Percentiles rank a stretch among this genome's conserved stretches.
Evolutionary conservation across 1,284 basidiomycete genomes (phyloP).

Genomic region (Melampsora abietis-canadensis): DNA sequence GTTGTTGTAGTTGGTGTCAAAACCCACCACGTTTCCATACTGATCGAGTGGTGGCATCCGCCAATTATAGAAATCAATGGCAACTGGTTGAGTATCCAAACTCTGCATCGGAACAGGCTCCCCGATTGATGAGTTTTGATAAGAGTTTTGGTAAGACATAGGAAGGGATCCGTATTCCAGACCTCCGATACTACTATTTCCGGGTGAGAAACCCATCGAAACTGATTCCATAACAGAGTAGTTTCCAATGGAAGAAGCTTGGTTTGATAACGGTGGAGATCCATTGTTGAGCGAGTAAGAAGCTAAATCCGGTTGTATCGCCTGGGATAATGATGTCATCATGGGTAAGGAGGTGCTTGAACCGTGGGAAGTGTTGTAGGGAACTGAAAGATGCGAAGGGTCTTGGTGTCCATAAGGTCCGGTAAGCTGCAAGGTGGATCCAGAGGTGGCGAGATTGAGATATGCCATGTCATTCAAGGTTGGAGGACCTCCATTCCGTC

Average conservation of each 20-base stretch:
- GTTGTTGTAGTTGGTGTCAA: no score
- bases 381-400: constrained; percentile 3
- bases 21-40: background rate
- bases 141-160: background rate
- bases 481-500: background rate
- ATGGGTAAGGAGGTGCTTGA: background rate
- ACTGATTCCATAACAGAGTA: background rate
- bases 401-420: constrained; percentile 5
- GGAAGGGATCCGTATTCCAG: background rate
- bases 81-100: background rate
- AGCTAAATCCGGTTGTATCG: background rate
- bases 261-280: background rate
- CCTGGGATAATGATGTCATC: background rate
- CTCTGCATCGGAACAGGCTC: background rate
- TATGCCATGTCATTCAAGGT: background rate
- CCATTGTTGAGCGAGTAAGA: background rate
- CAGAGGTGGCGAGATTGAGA: background rate
- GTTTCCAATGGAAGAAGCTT: background rate
- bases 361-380: background rate
- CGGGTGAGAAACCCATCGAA: background rate
- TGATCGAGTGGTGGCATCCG: background rate
- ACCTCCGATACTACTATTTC: background rate
- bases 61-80: background rate
- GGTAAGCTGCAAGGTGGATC: background rate
- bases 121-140: background rate